Percentiles rank a stretch among this genome's conserved stretches.
Evolutionary conservation across 2,329 filamentous ascomycete genomes (phyloP).

Genomic region (Pseudogymnoascus sp.): DNA sequence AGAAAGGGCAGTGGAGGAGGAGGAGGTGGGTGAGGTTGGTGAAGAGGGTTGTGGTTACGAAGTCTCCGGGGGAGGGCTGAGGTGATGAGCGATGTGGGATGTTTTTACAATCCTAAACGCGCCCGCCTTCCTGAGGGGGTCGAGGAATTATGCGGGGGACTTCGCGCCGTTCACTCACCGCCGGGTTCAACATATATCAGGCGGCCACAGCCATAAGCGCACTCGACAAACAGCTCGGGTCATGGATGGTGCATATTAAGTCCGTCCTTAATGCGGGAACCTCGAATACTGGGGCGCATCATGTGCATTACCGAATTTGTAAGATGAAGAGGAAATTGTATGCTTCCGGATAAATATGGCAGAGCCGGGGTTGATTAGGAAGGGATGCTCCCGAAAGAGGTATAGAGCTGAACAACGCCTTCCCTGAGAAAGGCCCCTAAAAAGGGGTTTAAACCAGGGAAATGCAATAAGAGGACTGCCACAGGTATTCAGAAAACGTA

Average conservation of each 20-base stretch:
- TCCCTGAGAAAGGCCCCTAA: neutral
- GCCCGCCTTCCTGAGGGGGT: too few species aligned
- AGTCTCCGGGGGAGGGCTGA: neutral
- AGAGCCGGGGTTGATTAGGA: neutral
- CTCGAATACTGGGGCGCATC: neutral
- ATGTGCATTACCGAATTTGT: neutral
- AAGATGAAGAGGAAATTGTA: neutral
- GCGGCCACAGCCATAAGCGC: too few species aligned
- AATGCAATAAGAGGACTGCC: neutral
- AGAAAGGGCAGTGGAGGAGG: constrained; percentile 29
- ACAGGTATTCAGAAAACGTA: neutral
- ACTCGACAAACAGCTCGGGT: too few species aligned
- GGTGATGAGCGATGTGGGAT: neutral
- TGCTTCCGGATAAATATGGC: neutral
- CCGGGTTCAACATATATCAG: too few species aligned
- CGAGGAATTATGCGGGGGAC: neutral
- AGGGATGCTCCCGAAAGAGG: neutral
- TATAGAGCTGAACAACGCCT: neutral
- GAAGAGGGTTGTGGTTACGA: constrained; percentile 18
- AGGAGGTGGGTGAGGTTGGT: constrained; percentile 28
- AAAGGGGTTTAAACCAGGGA: neutral
- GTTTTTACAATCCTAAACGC: neutral
- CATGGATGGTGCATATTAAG: neutral
- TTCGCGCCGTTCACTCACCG: neutral
- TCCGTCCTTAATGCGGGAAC: neutral